A percentile compares a stretch with the other conserved stretches of the same genome.
phyloP scores from a whole-genome alignment of 192 early-diverging fungal genomes.

The Coemansia sp. region DNA sequence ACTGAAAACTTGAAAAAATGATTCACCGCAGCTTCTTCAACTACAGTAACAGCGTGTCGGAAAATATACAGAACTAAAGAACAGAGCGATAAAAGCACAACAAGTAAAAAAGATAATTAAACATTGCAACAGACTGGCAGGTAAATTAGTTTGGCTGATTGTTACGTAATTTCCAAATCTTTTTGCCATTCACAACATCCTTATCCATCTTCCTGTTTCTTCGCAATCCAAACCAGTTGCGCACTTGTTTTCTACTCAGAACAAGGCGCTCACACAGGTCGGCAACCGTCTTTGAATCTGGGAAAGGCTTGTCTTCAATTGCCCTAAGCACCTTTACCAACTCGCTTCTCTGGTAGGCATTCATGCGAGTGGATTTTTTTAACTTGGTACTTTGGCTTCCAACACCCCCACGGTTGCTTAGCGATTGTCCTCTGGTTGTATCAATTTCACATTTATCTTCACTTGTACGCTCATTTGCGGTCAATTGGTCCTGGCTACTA shows the following conservation, averaged over 20 bases:
- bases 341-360: slow-evolving; percentile 20
- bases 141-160: not conserved
- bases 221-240: slow-evolving; percentile 51
- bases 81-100: not conserved
- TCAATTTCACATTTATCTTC: not conserved
- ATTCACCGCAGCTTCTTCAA: no score
- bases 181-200: slow-evolving; percentile 12
- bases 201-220: slow-evolving; percentile 32
- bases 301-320: slow-evolving; percentile 38
- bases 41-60: no score
- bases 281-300: slow-evolving; percentile 12
- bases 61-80: no score
- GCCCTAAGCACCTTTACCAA: slow-evolving; percentile 21
- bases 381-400: not conserved
- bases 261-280: slow-evolving; percentile 12
- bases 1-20: no score
- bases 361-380: slow-evolving; percentile 10
- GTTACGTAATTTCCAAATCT: slow-evolving; percentile 32
- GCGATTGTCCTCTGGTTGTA: not conserved
- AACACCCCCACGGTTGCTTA: not conserved
- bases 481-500: not conserved
- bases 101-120: not conserved
- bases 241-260: slow-evolving; percentile 34
- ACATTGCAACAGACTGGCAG: not conserved
- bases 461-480: not conserved